A percentile compares a stretch with the other conserved stretches of the same genome.
Conservation (phyloP, 2,329 filamentous ascomycete genomes). For the Falciphora oryzae region DNA sequence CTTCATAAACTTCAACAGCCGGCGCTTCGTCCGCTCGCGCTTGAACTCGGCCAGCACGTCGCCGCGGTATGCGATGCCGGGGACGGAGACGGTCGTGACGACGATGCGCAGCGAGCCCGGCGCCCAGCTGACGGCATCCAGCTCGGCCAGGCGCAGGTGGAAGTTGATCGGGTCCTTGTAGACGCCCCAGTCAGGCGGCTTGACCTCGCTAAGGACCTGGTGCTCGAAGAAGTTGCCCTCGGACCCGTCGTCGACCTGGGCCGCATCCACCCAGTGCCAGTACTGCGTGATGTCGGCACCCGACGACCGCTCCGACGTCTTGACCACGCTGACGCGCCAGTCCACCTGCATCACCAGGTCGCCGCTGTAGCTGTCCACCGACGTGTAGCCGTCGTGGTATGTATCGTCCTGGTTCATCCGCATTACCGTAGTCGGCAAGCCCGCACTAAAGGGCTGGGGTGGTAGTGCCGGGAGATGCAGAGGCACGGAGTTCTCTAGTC, state of each 20-base stretch:
- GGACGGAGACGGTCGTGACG: constrained; percentile 30
- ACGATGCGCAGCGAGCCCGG: constrained; percentile 35
- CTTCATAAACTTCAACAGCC: constrained; percentile 43
- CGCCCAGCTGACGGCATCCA: constrained; percentile 40
- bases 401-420: constrained; percentile 28
- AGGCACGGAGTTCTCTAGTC: background rate
- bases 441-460: background rate
- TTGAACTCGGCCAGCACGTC: constrained; percentile 48
- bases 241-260: constrained; percentile 20
- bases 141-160: constrained; percentile 39
- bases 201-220: constrained; percentile 43
- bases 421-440: background rate
- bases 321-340: constrained; percentile 48
- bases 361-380: constrained; percentile 43
- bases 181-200: constrained; percentile 40
- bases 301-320: constrained; percentile 40
- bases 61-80: constrained; percentile 31
- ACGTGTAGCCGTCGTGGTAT: constrained; percentile 42
- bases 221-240: constrained; percentile 40
- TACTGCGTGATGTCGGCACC: constrained; percentile 46
- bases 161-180: constrained; percentile 48
- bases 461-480: background rate
- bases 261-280: constrained; percentile 42
- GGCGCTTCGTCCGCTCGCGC: constrained; percentile 43
- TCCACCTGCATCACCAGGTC: constrained; percentile 40